These are phyloP conservation scores for Thielaviopsis euricoi DNA, from an alignment of 2,329 filamentous ascomycete genomes.

Conservation along the genomic window DNA sequence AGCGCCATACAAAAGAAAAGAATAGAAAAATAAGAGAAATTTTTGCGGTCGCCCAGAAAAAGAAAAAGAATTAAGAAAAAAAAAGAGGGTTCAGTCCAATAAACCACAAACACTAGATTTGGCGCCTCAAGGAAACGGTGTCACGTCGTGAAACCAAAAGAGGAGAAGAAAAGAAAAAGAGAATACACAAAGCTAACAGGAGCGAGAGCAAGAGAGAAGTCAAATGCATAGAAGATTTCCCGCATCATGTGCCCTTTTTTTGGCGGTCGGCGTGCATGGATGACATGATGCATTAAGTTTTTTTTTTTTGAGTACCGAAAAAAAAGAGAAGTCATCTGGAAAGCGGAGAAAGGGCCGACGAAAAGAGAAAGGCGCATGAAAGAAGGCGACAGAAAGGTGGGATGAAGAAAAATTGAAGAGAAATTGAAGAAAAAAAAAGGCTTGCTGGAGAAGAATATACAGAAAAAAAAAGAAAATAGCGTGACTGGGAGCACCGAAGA, in stretches of 20 bases:
- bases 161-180: too few species aligned
- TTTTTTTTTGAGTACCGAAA: not conserved
- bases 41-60: not conserved
- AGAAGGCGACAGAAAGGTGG: not conserved
- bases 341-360: not conserved
- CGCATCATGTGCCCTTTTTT: too few species aligned
- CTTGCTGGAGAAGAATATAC: too few species aligned
- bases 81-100: not conserved
- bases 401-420: not conserved
- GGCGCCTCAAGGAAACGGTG: too few species aligned
- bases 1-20: not conserved
- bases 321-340: not conserved
- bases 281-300: too few species aligned
- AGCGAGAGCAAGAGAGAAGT: too few species aligned
- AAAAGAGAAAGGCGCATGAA: not conserved
- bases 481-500: slow-evolving; percentile 7
- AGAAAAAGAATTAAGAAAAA: not conserved
- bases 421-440: not conserved
- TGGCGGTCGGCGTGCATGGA: too few species aligned
- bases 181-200: too few species aligned
- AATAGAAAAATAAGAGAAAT: not conserved
- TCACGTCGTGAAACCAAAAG: too few species aligned
- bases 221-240: too few species aligned
- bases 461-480: not conserved
- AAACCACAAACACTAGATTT: too few species aligned